Percentiles rank a stretch among this genome's conserved stretches.
Conservation (phyloP, 495 filamentous ascomycete genomes). For the Aspergillus steynii region DNA sequence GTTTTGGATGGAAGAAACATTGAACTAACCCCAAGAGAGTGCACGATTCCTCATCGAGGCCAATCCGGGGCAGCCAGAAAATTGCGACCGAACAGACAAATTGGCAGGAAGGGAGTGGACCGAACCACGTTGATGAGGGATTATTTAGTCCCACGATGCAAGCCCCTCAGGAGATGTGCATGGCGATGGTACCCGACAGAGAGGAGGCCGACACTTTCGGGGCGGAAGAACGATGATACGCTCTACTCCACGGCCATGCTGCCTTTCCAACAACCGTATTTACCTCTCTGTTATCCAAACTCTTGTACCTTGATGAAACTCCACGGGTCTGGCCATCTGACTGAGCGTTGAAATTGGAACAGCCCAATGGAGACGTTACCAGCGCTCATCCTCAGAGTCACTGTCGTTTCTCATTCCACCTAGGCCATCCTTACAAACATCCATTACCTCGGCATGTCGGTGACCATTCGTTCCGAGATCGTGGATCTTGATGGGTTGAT, state of each 20-base stretch:
- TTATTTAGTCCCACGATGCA: neutral
- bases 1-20: no score
- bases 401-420: neutral
- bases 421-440: neutral
- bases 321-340: neutral
- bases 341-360: neutral
- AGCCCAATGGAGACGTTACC: neutral
- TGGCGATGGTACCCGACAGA: no score
- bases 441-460: neutral
- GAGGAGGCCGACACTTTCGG: neutral
- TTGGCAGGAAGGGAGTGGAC: no score
- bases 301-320: neutral
- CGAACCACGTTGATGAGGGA: neutral
- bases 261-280: neutral
- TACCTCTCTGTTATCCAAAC: neutral
- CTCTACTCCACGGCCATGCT: neutral
- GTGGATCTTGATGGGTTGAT: conserved; percentile 1
- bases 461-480: neutral
- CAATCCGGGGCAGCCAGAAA: no score
- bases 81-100: no score
- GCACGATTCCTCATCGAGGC: no score
- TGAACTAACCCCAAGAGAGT: no score
- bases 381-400: neutral
- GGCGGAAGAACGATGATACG: neutral
- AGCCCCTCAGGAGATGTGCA: neutral